Conservation (phyloP, 2,329 filamentous ascomycete species). For the Ascocoryne sarcoides region DNA sequence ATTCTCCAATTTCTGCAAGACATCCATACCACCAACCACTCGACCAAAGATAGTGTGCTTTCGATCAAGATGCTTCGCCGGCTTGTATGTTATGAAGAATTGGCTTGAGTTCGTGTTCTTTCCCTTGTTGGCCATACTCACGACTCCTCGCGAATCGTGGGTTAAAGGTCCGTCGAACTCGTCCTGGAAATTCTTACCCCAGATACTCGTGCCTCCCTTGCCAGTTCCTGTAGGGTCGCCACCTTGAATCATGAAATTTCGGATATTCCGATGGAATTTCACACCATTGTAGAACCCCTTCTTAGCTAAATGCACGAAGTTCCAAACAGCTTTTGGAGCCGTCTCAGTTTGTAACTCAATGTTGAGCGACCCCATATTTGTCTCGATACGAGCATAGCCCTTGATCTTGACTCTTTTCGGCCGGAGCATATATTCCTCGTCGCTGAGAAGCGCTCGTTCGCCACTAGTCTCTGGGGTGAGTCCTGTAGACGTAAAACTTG, state of each 20-base stretch:
- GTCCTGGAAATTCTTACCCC: constrained; percentile 90
- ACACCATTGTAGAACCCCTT: constrained; percentile 84
- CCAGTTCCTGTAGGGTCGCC: constrained; percentile 91
- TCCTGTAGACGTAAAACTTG: constrained; percentile 91
- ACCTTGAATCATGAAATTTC: constrained; percentile 95
- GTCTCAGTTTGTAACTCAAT: constrained; percentile 86
- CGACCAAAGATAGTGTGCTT: constrained; percentile 97
- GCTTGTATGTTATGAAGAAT: constrained; percentile 87
- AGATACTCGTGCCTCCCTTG: constrained; percentile 79
- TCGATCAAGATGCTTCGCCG: constrained; percentile 75
- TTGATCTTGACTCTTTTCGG: constrained; percentile 81
- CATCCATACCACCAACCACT: constrained; percentile 67
- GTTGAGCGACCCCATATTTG: constrained; percentile 75
- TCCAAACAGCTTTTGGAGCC: constrained; percentile 92
- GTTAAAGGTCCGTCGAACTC: constrained; percentile 83
- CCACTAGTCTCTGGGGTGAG: constrained; percentile 85
- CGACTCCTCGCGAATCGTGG: constrained; percentile 71
- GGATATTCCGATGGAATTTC: constrained; percentile 86
- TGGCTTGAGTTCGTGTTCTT: constrained; percentile 96
- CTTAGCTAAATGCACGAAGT: constrained; percentile 81
- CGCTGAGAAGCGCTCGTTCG: constrained; percentile 75
- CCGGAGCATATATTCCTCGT: constrained; percentile 95
- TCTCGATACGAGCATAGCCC: constrained; percentile 85
- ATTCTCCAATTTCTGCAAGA: constrained; percentile 68
- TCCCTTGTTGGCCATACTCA: constrained; percentile 97